These are phyloP conservation scores for Thermochaetoides dissita DNA, from an alignment of 2,329 filamentous ascomycete genomes.

Conservation along the genomic window DNA sequence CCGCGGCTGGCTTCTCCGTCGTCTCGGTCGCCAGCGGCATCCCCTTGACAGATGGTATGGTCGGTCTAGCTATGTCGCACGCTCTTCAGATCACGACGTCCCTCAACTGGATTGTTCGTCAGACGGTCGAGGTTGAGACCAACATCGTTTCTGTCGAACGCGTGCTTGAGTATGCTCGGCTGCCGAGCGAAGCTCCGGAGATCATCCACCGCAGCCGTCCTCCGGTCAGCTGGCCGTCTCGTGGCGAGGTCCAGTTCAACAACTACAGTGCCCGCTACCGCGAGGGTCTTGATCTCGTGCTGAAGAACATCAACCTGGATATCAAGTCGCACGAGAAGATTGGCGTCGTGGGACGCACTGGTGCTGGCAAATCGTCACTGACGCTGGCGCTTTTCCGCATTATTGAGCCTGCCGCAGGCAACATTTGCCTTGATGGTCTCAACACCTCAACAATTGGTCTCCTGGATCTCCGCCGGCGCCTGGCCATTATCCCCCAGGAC, in stretches of 20 bases:
- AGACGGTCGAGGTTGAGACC: conserved; percentile 99
- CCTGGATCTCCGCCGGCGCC: conserved; percentile 70
- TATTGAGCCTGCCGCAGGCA: conserved; percentile 72
- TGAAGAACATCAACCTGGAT: conserved; percentile 82
- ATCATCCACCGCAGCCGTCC: conserved; percentile 80
- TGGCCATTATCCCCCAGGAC: conserved; percentile 96
- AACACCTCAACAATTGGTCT: conserved; percentile 86
- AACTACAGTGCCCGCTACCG: conserved; percentile 93
- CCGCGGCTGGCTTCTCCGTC: conserved; percentile 69
- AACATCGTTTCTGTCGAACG: conserved; percentile 98
- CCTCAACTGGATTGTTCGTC: conserved; percentile 96
- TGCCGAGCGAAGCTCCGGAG: conserved; percentile 89
- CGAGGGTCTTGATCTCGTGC: conserved; percentile 73
- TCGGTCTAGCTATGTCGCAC: conserved; percentile 93
- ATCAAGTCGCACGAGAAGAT: conserved; percentile 98
- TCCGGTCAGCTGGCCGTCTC: conserved; percentile 78
- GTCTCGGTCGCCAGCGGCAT: conserved; percentile 60
- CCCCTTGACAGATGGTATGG: conserved; percentile 54
- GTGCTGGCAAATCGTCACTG: conserved; percentile 88
- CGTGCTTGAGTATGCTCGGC: conserved; percentile 82
- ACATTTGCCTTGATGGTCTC: conserved; percentile 77
- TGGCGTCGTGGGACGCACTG: conserved; percentile 89
- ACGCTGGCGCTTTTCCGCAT: conserved; percentile 90
- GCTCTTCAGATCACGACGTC: conserved; percentile 93
- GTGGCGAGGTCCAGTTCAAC: conserved; percentile 78